Conservation (phyloP, 495 filamentous ascomycete genomes). For the Neurospora cerealis region DNA sequence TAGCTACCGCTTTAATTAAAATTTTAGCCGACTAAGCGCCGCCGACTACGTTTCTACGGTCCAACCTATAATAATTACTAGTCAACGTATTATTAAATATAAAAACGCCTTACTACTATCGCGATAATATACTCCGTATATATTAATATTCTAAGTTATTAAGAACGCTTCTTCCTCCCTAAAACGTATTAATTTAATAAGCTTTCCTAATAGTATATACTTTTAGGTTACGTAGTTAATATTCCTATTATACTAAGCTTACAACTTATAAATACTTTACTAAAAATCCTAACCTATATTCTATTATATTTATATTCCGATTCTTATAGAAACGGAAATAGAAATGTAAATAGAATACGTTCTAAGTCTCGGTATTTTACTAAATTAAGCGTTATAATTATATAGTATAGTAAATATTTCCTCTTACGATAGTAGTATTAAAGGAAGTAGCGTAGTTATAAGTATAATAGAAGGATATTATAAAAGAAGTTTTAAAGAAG, state of each 20-base stretch:
- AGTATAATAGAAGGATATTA: too few species aligned
- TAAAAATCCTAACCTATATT: conserved; percentile 88
- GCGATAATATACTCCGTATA: conserved; percentile 36
- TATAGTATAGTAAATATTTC: too few species aligned
- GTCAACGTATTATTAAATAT: conserved; percentile 61
- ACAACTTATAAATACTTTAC: conserved; percentile 1
- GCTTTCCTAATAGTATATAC: conserved; percentile 72
- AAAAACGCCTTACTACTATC: conserved; percentile 49
- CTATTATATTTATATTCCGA: conserved; percentile 76
- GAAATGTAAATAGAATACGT: conserved; percentile 50
- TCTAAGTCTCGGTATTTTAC: conserved; percentile 54
- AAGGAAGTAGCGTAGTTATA: too few species aligned
- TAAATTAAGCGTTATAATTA: too few species aligned
- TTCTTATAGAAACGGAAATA: conserved; percentile 48
- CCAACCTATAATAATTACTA: conserved; percentile 21
- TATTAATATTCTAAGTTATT: conserved; percentile 51
- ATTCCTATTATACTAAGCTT: conserved; percentile 8
- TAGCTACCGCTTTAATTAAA: conserved; percentile 24
- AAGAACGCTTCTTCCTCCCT: conserved; percentile 34
- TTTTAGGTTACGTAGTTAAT: not conserved
- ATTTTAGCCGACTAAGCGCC: conserved; percentile 33
- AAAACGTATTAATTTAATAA: conserved; percentile 44
- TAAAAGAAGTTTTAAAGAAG: too few species aligned
- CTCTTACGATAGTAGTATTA: too few species aligned
- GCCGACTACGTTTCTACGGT: conserved; percentile 5